phyloP scores from a whole-genome alignment of 805 yeast genomes.

The Saccharomycopsis javanensis region DNA sequence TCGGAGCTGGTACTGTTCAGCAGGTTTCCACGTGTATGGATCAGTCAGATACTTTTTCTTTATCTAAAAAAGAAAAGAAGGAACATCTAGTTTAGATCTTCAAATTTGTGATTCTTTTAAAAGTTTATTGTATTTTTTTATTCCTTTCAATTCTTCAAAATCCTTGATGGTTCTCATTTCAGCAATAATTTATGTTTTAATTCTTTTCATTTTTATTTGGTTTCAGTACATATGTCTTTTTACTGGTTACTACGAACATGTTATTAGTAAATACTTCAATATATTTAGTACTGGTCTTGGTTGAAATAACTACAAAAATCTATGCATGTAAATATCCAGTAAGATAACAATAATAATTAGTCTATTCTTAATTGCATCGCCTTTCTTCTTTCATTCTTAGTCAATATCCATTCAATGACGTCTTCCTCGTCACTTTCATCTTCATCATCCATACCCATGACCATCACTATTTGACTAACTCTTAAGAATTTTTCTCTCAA shows the following conservation, averaged over 20 bases:
- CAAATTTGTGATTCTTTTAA: background rate
- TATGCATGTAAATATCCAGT: background rate
- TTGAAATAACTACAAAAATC: background rate
- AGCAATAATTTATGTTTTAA: background rate
- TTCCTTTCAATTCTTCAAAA: background rate
- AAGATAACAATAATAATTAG: constrained; percentile 3
- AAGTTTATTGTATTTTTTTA: background rate
- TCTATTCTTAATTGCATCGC: constrained; percentile 46
- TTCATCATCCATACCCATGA: constrained; percentile 47
- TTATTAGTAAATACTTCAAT: background rate
- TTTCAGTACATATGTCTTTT: background rate
- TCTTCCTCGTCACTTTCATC: constrained; percentile 13
- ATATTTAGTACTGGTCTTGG: background rate
- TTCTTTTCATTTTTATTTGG: background rate
- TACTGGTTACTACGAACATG: background rate
- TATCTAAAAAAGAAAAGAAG: background rate
- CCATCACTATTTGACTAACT: constrained; percentile 74
- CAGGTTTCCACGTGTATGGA: background rate
- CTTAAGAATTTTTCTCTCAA: constrained; percentile 70
- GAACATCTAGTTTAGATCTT: background rate
- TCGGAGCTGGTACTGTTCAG: constrained; percentile 20
- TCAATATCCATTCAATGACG: constrained; percentile 58
- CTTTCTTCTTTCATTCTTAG: constrained; percentile 61
- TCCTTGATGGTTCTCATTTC: background rate
- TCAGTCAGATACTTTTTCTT: background rate